Evolutionary conservation across 2,329 filamentous ascomycete genomes (phyloP), one percentile per base, ranked within the genome.

Genomic region (Penicillium paneum): DNA sequence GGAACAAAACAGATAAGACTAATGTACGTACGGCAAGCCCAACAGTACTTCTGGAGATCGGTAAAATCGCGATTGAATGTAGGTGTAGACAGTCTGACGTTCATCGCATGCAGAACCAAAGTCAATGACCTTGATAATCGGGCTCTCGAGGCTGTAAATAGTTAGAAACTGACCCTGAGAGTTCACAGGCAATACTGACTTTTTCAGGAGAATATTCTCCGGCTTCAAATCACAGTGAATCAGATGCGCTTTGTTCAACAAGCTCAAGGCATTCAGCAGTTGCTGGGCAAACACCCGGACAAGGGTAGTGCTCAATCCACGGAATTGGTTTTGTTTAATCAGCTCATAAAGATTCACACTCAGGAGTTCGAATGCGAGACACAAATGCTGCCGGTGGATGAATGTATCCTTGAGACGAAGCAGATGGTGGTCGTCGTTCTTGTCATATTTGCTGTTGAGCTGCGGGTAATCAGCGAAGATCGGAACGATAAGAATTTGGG

Each of bases 121-220:
- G 80, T 99, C 94, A 72, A 99, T 99, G 68, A 99, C 97, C 75
- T 99, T 99, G 82, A 99, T 99, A 64, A 99, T 97, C 3, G 94
- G 94, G 67, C 93, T 97, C 73, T 99, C 94, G 39, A 99, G 85
- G 71, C 84, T 87, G 57, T 40, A 47, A 43, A 28, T n/a, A 19
- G 40, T 24, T 31, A 32, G 29, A 38, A 31, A 39, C 24, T 10
- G 19, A 13, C 7, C 11, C 19, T 17, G 8, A 7, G 15, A 35
- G 26, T 28, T 17, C 2, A 35, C 29, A 34, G 7, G 13, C 8
- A 15, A 21, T 12, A 76, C 79, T 66, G 65, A 86, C 84, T 99
- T 99, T 75, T 99, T 99, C 50, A 99, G 80, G 40, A 99, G 77
- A 54, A 99, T 99, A 66, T 99, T 99, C 74, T 99, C 94, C 0